Percentiles rank a stretch among this genome's conserved stretches.
These are phyloP conservation scores for Calocybe cyanea DNA, from an alignment of 768 basidiomycete genomes.

Conservation along the genomic window DNA sequence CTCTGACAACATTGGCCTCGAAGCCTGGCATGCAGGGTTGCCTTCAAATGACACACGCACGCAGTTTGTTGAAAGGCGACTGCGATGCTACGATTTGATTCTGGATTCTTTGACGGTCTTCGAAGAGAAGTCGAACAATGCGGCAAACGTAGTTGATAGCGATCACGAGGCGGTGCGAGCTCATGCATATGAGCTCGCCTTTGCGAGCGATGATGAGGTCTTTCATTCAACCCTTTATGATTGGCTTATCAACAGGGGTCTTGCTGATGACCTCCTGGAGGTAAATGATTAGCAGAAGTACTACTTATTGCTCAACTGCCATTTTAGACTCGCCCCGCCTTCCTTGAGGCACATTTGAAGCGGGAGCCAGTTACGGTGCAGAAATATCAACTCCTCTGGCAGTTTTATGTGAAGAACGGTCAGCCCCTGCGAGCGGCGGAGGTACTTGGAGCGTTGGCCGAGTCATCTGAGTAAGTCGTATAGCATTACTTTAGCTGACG, in stretches of 20 bases:
- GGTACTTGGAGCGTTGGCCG: constrained; percentile 78
- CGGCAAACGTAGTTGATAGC: constrained; percentile 18
- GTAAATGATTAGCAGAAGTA: constrained; percentile 43
- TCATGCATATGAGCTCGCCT: constrained; percentile 84
- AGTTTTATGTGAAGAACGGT: constrained; percentile 92
- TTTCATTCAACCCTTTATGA: constrained; percentile 95
- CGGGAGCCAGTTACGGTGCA: constrained; percentile 76
- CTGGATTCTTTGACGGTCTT: constrained; percentile 79
- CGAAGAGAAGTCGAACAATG: constrained; percentile 55
- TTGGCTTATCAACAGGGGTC: constrained; percentile 78
- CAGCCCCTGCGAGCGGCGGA: constrained; percentile 86
- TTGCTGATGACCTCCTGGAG: constrained; percentile 88
- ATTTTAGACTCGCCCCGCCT: constrained; percentile 74
- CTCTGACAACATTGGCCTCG: constrained; percentile 66
- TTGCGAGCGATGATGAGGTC: constrained; percentile 82
- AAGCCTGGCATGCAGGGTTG: constrained; percentile 69
- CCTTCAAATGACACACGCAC: constrained; percentile 55
- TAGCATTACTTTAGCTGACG: neutral
- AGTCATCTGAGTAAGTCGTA: constrained; percentile 69
- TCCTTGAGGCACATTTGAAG: constrained; percentile 83
- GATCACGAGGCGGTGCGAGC: constrained; percentile 69
- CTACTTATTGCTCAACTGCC: constrained; percentile 4
- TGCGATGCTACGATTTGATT: constrained; percentile 77
- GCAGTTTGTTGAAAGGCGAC: constrained; percentile 55
- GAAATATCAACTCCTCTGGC: constrained; percentile 91